Conservation (phyloP, 495 filamentous ascomycete species). For the Neurospora africana region DNA sequence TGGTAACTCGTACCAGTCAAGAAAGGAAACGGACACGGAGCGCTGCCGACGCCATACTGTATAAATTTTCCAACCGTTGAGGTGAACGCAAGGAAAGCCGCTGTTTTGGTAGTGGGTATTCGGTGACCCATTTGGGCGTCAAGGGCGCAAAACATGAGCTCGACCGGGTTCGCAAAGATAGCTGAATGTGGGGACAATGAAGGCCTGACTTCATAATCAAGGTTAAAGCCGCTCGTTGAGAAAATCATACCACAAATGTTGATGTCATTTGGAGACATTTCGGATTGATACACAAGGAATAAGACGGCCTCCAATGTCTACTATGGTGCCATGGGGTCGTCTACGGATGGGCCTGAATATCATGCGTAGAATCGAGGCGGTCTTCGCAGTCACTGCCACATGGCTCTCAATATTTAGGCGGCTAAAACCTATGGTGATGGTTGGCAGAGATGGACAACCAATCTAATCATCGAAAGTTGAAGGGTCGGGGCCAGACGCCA, state of each 20-base stretch:
- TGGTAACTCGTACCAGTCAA: background rate
- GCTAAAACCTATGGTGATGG: background rate
- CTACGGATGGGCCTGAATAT: background rate
- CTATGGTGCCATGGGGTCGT: background rate
- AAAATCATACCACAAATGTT: background rate
- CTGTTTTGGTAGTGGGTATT: conserved; percentile 2
- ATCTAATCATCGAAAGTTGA: background rate
- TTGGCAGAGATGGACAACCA: background rate
- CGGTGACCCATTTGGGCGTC: conserved; percentile 10
- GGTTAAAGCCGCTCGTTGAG: background rate
- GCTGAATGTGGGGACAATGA: background rate
- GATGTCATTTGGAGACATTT: background rate
- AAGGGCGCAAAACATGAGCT: background rate
- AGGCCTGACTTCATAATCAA: background rate
- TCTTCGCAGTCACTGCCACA: background rate
- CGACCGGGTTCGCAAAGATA: background rate
- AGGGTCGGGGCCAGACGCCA: background rate
- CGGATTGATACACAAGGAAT: background rate
- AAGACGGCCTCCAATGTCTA: background rate
- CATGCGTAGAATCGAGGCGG: background rate
- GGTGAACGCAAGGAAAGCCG: background rate
- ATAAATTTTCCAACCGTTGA: background rate
- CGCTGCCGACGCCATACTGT: background rate
- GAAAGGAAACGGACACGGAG: background rate
- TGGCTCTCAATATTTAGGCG: background rate